Evolutionary conservation across 495 filamentous ascomycete species (phyloP), one percentile per base, ranked within the genome.

Genomic region (Aspergillus coremiiformis): DNA sequence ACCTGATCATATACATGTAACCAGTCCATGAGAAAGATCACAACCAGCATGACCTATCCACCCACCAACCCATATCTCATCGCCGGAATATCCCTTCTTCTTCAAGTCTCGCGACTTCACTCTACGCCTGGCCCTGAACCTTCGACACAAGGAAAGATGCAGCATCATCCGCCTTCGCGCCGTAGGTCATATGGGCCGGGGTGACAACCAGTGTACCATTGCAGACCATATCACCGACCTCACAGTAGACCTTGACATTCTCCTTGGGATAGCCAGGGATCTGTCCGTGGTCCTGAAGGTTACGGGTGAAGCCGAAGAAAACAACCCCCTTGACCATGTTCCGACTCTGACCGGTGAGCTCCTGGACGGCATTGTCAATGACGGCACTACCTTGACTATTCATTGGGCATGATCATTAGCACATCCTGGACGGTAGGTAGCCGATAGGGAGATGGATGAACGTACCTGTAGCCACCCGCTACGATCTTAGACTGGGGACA

Each of bases 401-500:
- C 4, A 0, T 48, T 15, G 8, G n/a, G n/a, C n/a, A 14, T 14
- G 11, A 44, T 49, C 9, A 11, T 42, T 26, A 21, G n/a, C 19
- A 24, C 39, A 20, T n/a, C 17, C 26, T 27, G 14, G 46, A 14
- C 3, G 5, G 8, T 17, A 17, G 3, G 5, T 14, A 29, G 4
- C 9, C 8, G 15, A 24, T 33, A 1, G 43, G 15, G 42, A 17
- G 15, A 43, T 10, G 4, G n/a, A 9, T 35, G 35, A 23, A 45
- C 47, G 10, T 56, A 67, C 64, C 61, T 65, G 53, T 83, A 84
- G 14, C 81, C 81, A 23, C 72, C 67, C n/a, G 75, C 63, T 17
- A 81, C 72, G 51, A 84, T 73, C 53, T 79, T 72, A 11, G 78
- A 78, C 33, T 70, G 69, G 0, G 81, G 79, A 53, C 80, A 84